These are phyloP conservation scores for Solanum aculeatissimum DNA, from an alignment of 305 asterid species.

Conservation along the genomic window DNA sequence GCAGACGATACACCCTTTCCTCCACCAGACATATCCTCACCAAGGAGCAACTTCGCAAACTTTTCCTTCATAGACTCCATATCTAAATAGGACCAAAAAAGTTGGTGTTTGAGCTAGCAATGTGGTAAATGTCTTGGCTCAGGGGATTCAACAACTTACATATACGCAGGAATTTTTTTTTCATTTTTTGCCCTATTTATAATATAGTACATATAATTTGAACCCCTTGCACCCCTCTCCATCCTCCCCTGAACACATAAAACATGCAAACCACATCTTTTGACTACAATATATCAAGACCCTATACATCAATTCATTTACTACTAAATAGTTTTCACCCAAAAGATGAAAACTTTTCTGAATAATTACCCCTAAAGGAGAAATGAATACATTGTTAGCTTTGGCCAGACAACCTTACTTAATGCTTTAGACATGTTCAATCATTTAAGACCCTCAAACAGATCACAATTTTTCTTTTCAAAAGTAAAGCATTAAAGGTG, in stretches of 20 bases:
- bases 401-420: background rate
- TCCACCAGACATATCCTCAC: constrained; percentile 96
- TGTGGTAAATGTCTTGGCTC: background rate
- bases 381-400: background rate
- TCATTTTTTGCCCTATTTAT: background rate
- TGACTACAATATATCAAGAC: background rate
- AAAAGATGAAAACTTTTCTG: background rate
- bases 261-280: background rate
- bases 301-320: background rate
- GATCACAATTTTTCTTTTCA: background rate
- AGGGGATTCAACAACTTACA: background rate
- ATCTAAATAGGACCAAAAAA: background rate
- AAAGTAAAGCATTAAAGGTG: background rate
- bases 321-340: background rate
- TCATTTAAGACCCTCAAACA: background rate
- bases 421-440: background rate
- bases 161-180: background rate
- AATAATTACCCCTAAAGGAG: background rate
- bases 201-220: background rate
- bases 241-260: background rate
- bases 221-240: background rate
- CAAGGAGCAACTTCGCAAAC: constrained; percentile 9
- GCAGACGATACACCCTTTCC: constrained; percentile 92
- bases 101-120: background rate
- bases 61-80: background rate